A percentile compares a stretch with the other conserved stretches of the same genome.
Evolutionary conservation across 768 basidiomycete genomes (phyloP).

Genomic region (Lactarius psammicola): DNA sequence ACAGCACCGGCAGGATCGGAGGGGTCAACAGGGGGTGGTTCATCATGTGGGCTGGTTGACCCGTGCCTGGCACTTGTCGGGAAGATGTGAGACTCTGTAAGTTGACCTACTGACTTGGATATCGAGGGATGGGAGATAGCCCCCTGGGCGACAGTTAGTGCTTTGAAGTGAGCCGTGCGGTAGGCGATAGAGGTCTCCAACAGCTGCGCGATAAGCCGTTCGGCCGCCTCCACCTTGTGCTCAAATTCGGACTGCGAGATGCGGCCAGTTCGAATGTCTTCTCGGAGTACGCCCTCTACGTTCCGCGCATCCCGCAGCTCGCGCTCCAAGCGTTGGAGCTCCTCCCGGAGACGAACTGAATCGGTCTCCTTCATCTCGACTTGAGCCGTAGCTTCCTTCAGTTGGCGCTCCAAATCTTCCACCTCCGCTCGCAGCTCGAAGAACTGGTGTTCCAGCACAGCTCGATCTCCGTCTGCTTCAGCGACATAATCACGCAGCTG

Average conservation of each 20-base stretch:
- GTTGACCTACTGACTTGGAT: conserved; percentile 49
- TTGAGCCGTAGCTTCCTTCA: conserved; percentile 61
- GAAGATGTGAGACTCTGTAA: conserved; percentile 33
- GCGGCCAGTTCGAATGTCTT: conserved; percentile 69
- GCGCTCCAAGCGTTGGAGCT: conserved; percentile 66
- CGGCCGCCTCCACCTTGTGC: conserved; percentile 60
- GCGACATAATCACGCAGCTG: conserved; percentile 83
- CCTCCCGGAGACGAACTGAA: conserved; percentile 65
- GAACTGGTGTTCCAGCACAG: conserved; percentile 87
- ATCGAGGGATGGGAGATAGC: conserved; percentile 49
- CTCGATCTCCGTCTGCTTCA: conserved; percentile 91
- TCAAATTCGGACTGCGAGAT: conserved; percentile 68
- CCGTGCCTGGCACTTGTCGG: conserved; percentile 48
- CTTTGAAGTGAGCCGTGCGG: conserved; percentile 73
- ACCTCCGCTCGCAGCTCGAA: conserved; percentile 64
- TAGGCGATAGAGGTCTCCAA: conserved; percentile 78
- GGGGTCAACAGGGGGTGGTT: conserved; percentile 75
- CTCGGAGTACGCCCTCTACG: conserved; percentile 65
- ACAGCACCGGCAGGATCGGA: conserved; percentile 70
- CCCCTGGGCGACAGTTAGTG: conserved; percentile 58
- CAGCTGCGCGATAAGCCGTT: conserved; percentile 75
- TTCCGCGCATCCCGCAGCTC: conserved; percentile 67
- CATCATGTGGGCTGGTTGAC: conserved; percentile 50
- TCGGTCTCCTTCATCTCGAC: conserved; percentile 66
- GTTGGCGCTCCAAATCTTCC: conserved; percentile 57